Evolutionary conservation across 2,329 filamentous ascomycete genomes (phyloP).

Genomic region (Lachnellula occidentalis): DNA sequence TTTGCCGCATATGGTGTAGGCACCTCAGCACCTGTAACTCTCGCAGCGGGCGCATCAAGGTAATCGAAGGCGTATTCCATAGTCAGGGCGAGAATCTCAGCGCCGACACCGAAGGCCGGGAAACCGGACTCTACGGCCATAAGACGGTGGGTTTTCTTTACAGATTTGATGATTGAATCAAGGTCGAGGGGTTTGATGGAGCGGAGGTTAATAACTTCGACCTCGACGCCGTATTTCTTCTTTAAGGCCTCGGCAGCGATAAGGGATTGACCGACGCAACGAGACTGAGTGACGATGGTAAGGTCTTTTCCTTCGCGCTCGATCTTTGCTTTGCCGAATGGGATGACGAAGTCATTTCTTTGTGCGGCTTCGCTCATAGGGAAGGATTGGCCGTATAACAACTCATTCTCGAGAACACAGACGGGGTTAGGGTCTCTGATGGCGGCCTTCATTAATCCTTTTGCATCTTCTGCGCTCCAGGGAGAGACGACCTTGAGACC

Average conservation of each 20-base stretch:
- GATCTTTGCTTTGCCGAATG: constrained; percentile 98
- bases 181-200: constrained; percentile 96
- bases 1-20: constrained; percentile 92
- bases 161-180: constrained; percentile 89
- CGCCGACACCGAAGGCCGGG: constrained; percentile 86
- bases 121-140: constrained; percentile 93
- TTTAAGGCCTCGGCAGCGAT: constrained; percentile 85
- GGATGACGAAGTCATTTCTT: constrained; percentile 92
- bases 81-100: constrained; percentile 87
- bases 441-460: constrained; percentile 94
- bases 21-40: constrained; percentile 94
- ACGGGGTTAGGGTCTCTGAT: constrained; percentile 98
- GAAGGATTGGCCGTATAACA: constrained; percentile 90
- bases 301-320: constrained; percentile 94
- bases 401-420: constrained; percentile 81
- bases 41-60: constrained; percentile 86
- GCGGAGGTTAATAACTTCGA: constrained; percentile 95
- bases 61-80: constrained; percentile 99
- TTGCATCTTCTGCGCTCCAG: constrained; percentile 96
- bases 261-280: constrained; percentile 89
- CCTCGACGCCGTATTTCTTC: constrained; percentile 93
- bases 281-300: constrained; percentile 90
- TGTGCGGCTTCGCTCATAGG: constrained; percentile 96
- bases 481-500: constrained; percentile 95
- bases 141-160: constrained; percentile 97